Percentiles rank a stretch among this genome's conserved stretches.
These are phyloP conservation scores for Syzygium aqueum DNA, from an alignment of 345 rosid genomes.

Conservation along the genomic window DNA sequence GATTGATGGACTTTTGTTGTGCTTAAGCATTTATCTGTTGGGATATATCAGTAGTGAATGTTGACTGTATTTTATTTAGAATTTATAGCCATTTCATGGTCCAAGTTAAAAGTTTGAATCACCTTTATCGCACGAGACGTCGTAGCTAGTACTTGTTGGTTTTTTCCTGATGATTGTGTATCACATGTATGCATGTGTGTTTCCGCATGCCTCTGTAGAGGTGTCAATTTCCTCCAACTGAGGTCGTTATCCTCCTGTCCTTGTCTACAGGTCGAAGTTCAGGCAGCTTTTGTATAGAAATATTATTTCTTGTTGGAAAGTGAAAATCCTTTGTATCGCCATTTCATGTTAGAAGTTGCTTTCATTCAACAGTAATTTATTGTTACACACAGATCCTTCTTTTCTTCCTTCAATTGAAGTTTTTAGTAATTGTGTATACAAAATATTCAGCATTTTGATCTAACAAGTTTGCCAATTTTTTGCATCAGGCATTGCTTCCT, in stretches of 20 bases:
- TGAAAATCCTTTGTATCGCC: neutral
- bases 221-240: neutral
- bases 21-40: neutral
- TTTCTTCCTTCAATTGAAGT: neutral
- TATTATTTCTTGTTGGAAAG: neutral
- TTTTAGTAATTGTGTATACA: neutral
- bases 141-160: neutral
- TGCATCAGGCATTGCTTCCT: slow-evolving; percentile 58
- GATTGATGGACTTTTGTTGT: neutral
- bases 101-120: neutral
- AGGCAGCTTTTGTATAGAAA: neutral
- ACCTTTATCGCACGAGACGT: neutral
- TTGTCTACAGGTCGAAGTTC: neutral
- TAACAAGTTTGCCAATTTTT: neutral
- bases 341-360: neutral
- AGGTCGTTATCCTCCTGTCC: neutral
- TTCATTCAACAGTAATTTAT: neutral
- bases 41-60: neutral
- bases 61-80: neutral
- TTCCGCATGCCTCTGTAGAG: neutral
- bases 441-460: neutral
- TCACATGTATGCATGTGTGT: neutral
- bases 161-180: neutral
- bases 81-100: neutral
- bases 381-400: neutral